A percentile compares a stretch with the other conserved stretches of the same genome.
Conservation (phyloP, 2,329 filamentous ascomycete species). For the Hypoxylon sp. region DNA sequence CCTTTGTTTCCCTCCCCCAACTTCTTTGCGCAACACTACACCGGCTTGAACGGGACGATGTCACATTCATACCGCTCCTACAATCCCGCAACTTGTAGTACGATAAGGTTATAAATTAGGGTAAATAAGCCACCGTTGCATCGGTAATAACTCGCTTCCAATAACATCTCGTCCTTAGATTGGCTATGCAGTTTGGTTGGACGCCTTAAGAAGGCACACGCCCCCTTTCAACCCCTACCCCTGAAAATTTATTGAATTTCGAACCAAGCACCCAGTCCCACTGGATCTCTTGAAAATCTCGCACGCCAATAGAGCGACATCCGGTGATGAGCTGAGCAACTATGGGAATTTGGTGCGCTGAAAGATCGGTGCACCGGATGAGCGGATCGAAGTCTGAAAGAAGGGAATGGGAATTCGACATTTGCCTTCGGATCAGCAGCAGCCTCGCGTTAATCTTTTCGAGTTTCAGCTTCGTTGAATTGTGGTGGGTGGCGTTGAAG, state of each 20-base stretch:
- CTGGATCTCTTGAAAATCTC: constrained; percentile 12
- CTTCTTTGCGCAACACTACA: constrained; percentile 20
- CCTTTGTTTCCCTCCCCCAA: constrained; percentile 22
- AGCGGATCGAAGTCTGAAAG: constrained; percentile 1
- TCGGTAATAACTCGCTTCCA: constrained; percentile 41
- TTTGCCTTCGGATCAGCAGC: constrained; percentile 30
- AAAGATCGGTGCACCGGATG: constrained; percentile 13
- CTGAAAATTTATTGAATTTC: constrained; percentile 22
- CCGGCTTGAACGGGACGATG: constrained; percentile 43
- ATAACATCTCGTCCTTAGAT: constrained; percentile 36
- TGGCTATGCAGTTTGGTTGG: constrained; percentile 33
- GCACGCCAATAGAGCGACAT: constrained; percentile 18
- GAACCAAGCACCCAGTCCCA: constrained; percentile 6
- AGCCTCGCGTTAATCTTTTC: constrained; percentile 27
- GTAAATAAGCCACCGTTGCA: constrained; percentile 37
- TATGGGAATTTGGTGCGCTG: not conserved
- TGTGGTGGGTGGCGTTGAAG: not conserved
- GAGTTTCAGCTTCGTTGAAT: constrained; percentile 5
- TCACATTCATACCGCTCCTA: constrained; percentile 43
- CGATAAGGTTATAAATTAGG: constrained; percentile 34
- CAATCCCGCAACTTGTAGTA: constrained; percentile 37
- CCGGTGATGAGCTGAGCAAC: constrained; percentile 14
- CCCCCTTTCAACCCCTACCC: constrained; percentile 18
- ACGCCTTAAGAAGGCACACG: constrained; percentile 35
- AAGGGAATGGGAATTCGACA: constrained; percentile 12